Evolutionary conservation across 2,329 filamentous ascomycete species (phyloP).

Genomic region (Xylaria sp.): DNA sequence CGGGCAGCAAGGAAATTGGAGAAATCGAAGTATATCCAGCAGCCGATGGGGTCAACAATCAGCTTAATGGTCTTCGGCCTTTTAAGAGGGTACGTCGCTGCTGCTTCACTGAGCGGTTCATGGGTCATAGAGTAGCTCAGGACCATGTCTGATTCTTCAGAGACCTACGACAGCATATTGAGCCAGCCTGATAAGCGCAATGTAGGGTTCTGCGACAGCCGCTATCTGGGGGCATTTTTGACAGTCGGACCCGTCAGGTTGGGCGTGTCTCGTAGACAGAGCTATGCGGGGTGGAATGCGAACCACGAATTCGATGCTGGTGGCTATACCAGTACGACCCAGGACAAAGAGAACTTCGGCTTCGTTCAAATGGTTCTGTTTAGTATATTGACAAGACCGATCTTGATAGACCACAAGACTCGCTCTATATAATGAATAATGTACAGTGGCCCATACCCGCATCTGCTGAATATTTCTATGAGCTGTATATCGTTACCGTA

Average conservation of each 20-base stretch:
- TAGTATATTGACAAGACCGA: conserved; percentile 7
- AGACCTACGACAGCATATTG: neutral
- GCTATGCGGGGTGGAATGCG: neutral
- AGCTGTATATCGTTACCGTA: conserved; percentile 14
- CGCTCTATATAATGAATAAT: conserved; percentile 19
- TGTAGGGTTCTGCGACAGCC: neutral
- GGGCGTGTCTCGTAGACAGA: neutral
- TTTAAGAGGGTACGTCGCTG: neutral
- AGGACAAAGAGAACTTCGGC: neutral
- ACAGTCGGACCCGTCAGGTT: neutral
- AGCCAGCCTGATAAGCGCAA: neutral
- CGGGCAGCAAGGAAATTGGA: neutral
- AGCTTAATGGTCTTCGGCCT: neutral
- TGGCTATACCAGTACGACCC: neutral
- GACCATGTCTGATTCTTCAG: neutral
- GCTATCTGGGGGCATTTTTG: neutral
- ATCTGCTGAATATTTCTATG: neutral
- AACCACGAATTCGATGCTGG: neutral
- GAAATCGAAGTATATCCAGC: neutral
- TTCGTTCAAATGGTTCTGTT: neutral
- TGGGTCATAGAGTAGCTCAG: too few relatives aligned
- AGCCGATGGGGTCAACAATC: neutral
- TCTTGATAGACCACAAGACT: neutral
- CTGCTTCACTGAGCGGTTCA: neutral
- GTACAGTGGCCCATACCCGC: conserved; percentile 11